Evolutionary conservation across 129 eudicot species (phyloP), one percentile per base, ranked within the genome.

Genomic region (Chrysanthemum seticuspe): DNA sequence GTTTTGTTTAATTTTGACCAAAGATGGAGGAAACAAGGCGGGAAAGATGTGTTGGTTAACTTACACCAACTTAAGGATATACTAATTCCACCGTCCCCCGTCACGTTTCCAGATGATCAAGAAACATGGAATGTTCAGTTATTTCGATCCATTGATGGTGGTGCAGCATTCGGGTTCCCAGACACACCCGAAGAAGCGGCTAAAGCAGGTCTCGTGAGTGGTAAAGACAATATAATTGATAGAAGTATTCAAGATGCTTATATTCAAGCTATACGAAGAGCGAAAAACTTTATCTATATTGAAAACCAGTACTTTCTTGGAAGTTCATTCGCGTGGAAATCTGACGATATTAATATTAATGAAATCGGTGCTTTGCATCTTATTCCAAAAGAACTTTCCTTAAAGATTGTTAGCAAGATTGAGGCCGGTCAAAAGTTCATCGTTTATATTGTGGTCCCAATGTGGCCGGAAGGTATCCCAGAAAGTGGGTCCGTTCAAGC

Each of bases 391-490:
- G 97, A 90, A 60, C 94, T 90, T 44, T 87, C 97, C 0, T 67
- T 90, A 71, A 90, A 87, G 86, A 85, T 90, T 45, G 86, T 80
- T 12, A 85, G 87, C 73, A 90, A 90, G 87, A 90, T 90, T 40
- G 84, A 85, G 78, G 91, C 91, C 0, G 97, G 91, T 19, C 87
- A 90, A 60, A 87, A 89, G 87, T 90, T 90, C 64, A 82, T 85
- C 12, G 94, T 90, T 31, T 90, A 90, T 70, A 65, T 90, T 29
- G 89, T 90, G 9, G 85, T 90, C 44, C 97, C 97, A 34, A 90
- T 90, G 97, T 90, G 97, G 97, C 97, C 97, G 0, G 97, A 90
- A 77, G 97, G 97, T 55, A 79, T 87, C 56, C 97, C 97, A 1
- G 94, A 87, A 84, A 90, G 91, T 75, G 97, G 85, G n/a, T 87